Base-by-base conservation (phyloP, 306 rosid species). In the Acacia melanoxylon region DNA sequence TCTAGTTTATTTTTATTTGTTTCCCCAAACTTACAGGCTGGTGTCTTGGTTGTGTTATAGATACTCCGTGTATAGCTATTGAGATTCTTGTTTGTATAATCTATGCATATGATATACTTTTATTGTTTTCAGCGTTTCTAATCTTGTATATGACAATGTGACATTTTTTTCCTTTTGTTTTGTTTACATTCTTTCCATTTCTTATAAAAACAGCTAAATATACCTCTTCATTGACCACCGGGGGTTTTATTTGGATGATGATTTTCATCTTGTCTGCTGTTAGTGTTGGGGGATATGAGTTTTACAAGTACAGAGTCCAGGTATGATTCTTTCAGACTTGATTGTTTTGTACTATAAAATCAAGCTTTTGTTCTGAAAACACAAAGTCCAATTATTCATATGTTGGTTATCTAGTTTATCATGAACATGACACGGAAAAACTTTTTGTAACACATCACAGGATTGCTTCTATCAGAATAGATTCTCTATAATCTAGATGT, bases 261-360 rank as follows among this genome's bases (percentile, higher is more conserved):
- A 79, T 95, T 79, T 79, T 95, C 20, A 72, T 93, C 68, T 77
- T 92, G 81, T 93, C 88, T 72, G 82, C 88, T 79, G 91, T 83
- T 75, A 95, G 93, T 35, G 84, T 79, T 16, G 94, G 72, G 19
- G 99, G 94, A 27, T 95, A 85, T 84, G 92, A 96, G 33, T 87
- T 95, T 86, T 95, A 95, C 91, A 95, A 95, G 82, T 95, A 95
- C 91, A 93, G 99, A 89, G 94, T 95, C 85, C 91, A 87, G 93
- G 99, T 95, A 93, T 69, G 72, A 27, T 59, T 51, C 65, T 63
- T 49, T 35, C 73, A 68, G 41, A 58, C 20, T 66, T 24, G 31
- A 49, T 67, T 78, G 27, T 46, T 42, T 83, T 83, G 58, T 83
- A 35, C 76, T 52, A 22, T 45, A 68, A 75, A 58, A 25, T 54